phyloP scores from a whole-genome alignment of 441 rosid genomes.

The Sinapis alba region DNA sequence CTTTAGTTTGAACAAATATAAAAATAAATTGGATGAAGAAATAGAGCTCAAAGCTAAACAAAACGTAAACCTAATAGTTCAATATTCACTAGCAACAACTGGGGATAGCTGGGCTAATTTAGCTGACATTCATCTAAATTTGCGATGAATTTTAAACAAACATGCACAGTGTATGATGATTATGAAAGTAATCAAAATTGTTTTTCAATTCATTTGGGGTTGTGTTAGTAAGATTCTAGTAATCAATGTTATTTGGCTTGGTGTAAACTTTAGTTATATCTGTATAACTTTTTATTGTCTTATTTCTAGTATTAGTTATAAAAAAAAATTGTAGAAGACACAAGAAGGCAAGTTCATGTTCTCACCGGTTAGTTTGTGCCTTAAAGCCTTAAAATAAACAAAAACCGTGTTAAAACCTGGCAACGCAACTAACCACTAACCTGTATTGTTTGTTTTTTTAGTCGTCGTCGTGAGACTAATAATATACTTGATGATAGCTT shows the following conservation, averaged over 20 bases:
- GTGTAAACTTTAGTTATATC: background rate
- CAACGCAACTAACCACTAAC: constrained; percentile 35
- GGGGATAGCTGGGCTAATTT: background rate
- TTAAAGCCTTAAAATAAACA: constrained; percentile 22
- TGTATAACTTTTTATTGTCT: background rate
- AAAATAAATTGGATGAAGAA: background rate
- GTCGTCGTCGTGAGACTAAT: constrained; percentile 18
- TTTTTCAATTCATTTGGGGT: background rate
- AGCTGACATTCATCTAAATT: background rate
- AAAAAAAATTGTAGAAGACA: constrained; percentile 13
- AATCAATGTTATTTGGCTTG: background rate
- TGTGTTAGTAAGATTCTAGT: background rate
- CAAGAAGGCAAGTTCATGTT: constrained; percentile 27
- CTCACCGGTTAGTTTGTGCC: constrained; percentile 24
- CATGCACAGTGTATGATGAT: background rate
- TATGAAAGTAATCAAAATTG: background rate
- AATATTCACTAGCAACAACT: background rate
- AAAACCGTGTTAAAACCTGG: constrained; percentile 44
- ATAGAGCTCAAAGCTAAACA: background rate
- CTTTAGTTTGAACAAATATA: background rate
- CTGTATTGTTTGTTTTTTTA: constrained; percentile 20
- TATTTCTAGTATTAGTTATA: background rate
- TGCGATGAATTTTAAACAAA: background rate
- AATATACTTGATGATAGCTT: constrained; percentile 9
- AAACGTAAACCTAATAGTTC: constrained; percentile 1